Conservation (phyloP, 2,329 filamentous ascomycete species). For the Geosmithia flava region DNA sequence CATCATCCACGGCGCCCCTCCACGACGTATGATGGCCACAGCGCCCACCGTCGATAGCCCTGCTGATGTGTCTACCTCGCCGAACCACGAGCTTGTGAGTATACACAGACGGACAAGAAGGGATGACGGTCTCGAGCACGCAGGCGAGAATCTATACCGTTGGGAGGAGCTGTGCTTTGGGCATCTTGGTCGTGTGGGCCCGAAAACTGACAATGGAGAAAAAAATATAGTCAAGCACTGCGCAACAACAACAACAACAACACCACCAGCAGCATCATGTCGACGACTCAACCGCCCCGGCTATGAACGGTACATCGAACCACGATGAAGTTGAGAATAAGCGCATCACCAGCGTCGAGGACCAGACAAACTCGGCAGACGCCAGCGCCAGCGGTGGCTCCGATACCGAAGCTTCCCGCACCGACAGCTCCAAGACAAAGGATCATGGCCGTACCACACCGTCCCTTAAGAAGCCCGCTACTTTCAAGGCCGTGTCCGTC, state of each 20-base stretch:
- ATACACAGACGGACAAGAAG: not conserved
- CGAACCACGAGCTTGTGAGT: slow-evolving; percentile 33
- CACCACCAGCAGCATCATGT: not conserved
- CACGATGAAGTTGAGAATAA: slow-evolving; percentile 42
- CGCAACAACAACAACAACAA: not conserved
- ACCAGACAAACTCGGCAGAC: slow-evolving; percentile 48
- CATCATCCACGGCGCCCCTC: slow-evolving; percentile 17
- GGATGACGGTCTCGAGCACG: no score
- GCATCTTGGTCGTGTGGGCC: not conserved
- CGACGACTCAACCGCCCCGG: slow-evolving; percentile 9
- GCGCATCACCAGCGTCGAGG: slow-evolving; percentile 44
- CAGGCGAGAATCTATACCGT: no score
- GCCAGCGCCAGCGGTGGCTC: slow-evolving; percentile 63
- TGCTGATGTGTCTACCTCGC: slow-evolving; percentile 39
- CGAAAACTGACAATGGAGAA: not conserved
- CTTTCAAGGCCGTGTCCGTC: slow-evolving; percentile 77
- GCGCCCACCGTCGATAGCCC: slow-evolving; percentile 42
- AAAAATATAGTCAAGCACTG: not conserved
- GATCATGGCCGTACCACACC: slow-evolving; percentile 47
- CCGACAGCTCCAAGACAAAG: slow-evolving; percentile 38
- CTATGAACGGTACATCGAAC: not conserved
- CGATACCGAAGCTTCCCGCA: slow-evolving; percentile 60
- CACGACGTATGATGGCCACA: slow-evolving; percentile 53
- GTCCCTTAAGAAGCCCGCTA: slow-evolving; percentile 58
- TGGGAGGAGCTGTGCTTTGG: no score